Base-by-base conservation (phyloP, 495 filamentous ascomycete species). In the Glonium stellatum region DNA sequence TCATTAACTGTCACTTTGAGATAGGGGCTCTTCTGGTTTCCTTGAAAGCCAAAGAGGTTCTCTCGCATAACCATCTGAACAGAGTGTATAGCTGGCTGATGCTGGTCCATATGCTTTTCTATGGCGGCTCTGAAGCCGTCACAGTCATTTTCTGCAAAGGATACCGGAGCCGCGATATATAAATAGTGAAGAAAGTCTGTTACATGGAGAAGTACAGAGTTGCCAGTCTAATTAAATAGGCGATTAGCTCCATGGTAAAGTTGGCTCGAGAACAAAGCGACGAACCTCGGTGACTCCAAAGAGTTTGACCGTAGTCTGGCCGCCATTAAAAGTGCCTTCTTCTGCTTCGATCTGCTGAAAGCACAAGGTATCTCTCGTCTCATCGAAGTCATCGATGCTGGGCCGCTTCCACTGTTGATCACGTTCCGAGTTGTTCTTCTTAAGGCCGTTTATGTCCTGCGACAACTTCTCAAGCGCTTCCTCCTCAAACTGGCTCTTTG, bases 291-390 rank as follows among this genome's bases (percentile, higher is more conserved):
- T 97, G n/a, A 97, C 90, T 66, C 93, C 93, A 72, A 97, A 99
- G 13, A 99, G 80, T 73, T 89, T 90, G 59, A 97, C 80, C 0
- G 88, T 82, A 1, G 87, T 77, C 67, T 81, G 84, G 18, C 87
- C 88, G 60, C 85, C 84, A 71, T 79, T 67, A 5, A 96, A 64
- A 2, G 81, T 84, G 19, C 93, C 92, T 72, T 97, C 92, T 66
- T 97, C 92, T 4, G 84, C 87, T 64, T 99, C 93, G 70, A 99
- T 97, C 69, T 95, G 88, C 73, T 97, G 93, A 72, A 97, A 97
- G 68, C 80, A 84, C 11, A 99, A 78, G 60, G 75, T 88, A 46
- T 93, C 82, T 48, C 72, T 86, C 31, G 76, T 64, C n/a, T 85
- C 81, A 60, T 92, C 76, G 70, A 92, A 96, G 49, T 81, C 78